Base-by-base conservation (phyloP, 352 stramenopile species). In the Pythium dissimile region DNA sequence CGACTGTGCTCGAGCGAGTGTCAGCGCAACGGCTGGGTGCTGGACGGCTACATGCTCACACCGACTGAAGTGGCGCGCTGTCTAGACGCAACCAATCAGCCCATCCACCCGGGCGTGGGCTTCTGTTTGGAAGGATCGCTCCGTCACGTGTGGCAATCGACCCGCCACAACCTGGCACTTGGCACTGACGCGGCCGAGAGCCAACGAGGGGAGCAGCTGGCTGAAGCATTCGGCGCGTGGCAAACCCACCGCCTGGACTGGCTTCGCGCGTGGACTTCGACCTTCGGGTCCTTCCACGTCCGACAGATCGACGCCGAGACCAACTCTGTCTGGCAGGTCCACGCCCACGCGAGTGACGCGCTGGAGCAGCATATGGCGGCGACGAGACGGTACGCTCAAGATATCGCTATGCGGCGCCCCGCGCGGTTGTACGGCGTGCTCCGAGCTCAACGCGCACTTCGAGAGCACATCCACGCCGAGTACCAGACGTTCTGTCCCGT, bases 401-500 rank as follows among this genome's bases (percentile, higher is more conserved):
- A 74, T 7, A 39, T 71, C n/a, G 54, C 66, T 13, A 72, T 77
- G 43, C 27, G 31, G 5, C 53, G 71, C n/a, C 34, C 54, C 20
- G 51, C 55, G 21, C 24, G 42, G 10, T 58, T 68, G 1, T 38
- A 76, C 11, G 69, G 78, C 18, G 66, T 88, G 2, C 32, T 77
- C 0, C 66, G 69, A 1, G 48, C 69, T 5, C 23, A 56, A n/a
- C 13, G 58, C 12, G 9, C 31, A 3, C 47, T 88, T 12, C 47
- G 54, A 27, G 37, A 51, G 2, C 70, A 72, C 8, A 41, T 60
- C 3, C 73, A 91, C 27, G 27, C 48, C 15, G 48, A 59, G 35
- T 83, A 81, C 23, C 71, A 70, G 32, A 53, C 63, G 4, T 89
- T 86, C 23, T 91, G 81, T 27, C 81, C 81, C 13, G 75, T 91